Conservation (phyloP, 192 early-diverging fungal genomes). For the Entomortierella beljakovae region DNA sequence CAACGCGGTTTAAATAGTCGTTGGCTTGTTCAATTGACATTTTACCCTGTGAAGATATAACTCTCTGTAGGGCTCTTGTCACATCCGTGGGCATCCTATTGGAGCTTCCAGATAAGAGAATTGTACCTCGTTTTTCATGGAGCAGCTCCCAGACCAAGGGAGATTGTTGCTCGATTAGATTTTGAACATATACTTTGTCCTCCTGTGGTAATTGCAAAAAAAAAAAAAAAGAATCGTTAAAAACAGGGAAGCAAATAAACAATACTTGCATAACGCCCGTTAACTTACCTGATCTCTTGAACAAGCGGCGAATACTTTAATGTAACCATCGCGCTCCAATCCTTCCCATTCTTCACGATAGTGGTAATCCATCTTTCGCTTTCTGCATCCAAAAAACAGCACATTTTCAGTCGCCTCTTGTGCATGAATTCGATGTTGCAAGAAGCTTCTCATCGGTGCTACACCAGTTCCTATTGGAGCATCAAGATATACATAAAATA, state of each 20-base stretch:
- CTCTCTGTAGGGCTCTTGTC: constrained; percentile 66
- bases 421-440: constrained; percentile 48
- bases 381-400: constrained; percentile 89
- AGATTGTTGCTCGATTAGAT: constrained; percentile 70
- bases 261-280: neutral
- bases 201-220: constrained; percentile 44
- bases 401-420: constrained; percentile 66
- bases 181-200: constrained; percentile 86
- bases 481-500: constrained; percentile 1
- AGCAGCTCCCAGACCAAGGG: constrained; percentile 75
- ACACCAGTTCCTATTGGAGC: constrained; percentile 81
- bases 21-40: constrained; percentile 68
- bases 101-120: constrained; percentile 85
- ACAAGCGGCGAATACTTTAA: constrained; percentile 82
- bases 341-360: constrained; percentile 76
- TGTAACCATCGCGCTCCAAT: constrained; percentile 56
- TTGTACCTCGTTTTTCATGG: constrained; percentile 59
- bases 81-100: constrained; percentile 82
- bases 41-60: constrained; percentile 64
- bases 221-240: neutral
- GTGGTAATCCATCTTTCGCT: constrained; percentile 76
- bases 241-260: neutral
- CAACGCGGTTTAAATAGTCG: constrained; percentile 69
- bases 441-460: constrained; percentile 83
- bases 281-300: constrained; percentile 81